Evolutionary conservation across 495 filamentous ascomycete genomes (phyloP).

Genomic region (Hypoxylon lienhwacheense): DNA sequence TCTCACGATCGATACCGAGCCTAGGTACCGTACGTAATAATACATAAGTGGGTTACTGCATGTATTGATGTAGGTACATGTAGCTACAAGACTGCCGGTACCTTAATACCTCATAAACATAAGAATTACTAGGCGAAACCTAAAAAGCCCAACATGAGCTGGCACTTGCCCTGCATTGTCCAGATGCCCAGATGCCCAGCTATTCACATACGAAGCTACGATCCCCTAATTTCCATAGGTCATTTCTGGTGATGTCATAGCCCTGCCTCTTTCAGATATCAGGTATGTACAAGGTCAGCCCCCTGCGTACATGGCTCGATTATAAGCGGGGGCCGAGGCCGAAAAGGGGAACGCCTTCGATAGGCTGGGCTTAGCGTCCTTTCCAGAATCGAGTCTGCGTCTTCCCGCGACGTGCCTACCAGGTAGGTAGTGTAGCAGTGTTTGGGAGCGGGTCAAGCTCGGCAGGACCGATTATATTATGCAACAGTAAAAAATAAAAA

Average conservation of each 20-base stretch:
- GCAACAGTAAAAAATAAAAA: too few relatives aligned
- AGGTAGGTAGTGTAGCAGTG: too few relatives aligned
- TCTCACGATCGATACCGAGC: too few relatives aligned
- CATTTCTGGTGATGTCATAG: conserved; percentile 29
- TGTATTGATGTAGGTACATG: too few relatives aligned
- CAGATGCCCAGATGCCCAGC: background rate
- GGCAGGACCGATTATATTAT: conserved; percentile 35
- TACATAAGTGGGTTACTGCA: too few relatives aligned
- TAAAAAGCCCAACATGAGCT: conserved; percentile 1
- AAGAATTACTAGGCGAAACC: too few relatives aligned
- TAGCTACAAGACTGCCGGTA: too few relatives aligned
- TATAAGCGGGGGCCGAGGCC: background rate
- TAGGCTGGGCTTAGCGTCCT: conserved; percentile 7
- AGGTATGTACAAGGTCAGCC: conserved; percentile 2
- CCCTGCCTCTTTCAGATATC: conserved; percentile 18
- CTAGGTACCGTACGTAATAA: too few relatives aligned
- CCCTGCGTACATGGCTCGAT: background rate
- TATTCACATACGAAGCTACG: background rate
- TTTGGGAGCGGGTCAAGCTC: conserved; percentile 26
- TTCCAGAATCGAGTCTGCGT: conserved; percentile 7
- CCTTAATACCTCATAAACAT: too few relatives aligned
- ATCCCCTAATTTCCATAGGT: conserved; percentile 22
- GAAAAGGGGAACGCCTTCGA: conserved; percentile 4
- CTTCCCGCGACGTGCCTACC: conserved; percentile 1
- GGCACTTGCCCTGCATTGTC: too few relatives aligned